phyloP scores from a whole-genome alignment of 352 stramenopile species.

The Globisporangium barbulae region DNA sequence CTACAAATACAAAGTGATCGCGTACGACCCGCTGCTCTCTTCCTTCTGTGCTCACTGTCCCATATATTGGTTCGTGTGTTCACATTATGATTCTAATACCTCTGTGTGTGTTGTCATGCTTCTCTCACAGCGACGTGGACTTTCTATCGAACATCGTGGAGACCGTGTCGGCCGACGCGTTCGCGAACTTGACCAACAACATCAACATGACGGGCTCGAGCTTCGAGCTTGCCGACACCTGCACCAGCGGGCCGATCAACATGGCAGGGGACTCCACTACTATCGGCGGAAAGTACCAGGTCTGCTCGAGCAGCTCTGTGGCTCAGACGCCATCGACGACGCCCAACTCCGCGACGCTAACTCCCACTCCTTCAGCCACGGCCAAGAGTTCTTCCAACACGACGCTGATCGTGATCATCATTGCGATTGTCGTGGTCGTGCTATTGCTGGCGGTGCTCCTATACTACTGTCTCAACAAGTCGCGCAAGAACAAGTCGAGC shows the following conservation, averaged over 20 bases:
- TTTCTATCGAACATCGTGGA: background rate
- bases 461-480: slow-evolving; percentile 23
- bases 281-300: background rate
- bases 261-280: background rate
- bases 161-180: background rate
- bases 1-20: slow-evolving; percentile 14
- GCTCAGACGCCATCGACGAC: background rate
- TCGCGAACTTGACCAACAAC: background rate
- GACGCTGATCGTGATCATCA: slow-evolving; percentile 48
- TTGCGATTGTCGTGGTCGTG: slow-evolving; percentile 38
- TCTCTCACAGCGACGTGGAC: background rate
- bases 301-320: background rate
- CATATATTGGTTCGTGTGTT: no score
- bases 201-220: background rate
- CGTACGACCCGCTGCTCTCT: slow-evolving; percentile 18
- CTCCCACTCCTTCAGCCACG: background rate
- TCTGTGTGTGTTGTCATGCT: background rate
- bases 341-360: background rate
- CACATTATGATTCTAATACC: no score
- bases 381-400: slow-evolving; percentile 18
- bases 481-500: slow-evolving; percentile 16
- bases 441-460: slow-evolving; percentile 38
- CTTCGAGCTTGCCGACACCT: background rate
- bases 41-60: no score
- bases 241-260: background rate